A percentile compares a stretch with the other conserved stretches of the same genome.
Evolutionary conservation across 2,329 filamentous ascomycete genomes (phyloP).

Genomic region (Coleophoma crateriformis): DNA sequence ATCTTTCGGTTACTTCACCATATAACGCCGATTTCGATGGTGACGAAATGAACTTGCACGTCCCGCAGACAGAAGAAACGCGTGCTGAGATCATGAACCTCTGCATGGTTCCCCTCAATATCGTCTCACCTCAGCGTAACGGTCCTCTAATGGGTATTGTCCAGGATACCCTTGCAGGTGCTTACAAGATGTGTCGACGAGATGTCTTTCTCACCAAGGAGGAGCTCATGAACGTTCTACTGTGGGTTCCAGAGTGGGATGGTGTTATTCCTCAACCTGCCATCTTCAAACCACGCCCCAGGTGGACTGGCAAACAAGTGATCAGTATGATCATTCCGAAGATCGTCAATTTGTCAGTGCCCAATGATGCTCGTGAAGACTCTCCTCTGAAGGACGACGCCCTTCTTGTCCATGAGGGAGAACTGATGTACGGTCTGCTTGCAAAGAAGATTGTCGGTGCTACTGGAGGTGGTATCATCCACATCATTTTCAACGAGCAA

Average conservation of each 20-base stretch:
- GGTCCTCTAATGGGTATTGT: conserved; percentile 99
- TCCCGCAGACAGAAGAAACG: conserved; percentile 95
- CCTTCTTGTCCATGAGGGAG: conserved; percentile 76
- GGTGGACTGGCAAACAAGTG: conserved; percentile 98
- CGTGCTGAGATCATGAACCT: conserved; percentile 90
- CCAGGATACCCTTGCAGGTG: conserved; percentile 92
- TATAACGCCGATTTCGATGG: conserved; percentile 99
- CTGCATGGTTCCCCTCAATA: conserved; percentile 96
- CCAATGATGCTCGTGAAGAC: conserved; percentile 54
- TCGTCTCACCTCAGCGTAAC: conserved; percentile 96
- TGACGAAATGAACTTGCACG: conserved; percentile 99
- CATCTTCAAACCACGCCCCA: conserved; percentile 86
- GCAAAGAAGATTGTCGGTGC: conserved; percentile 95
- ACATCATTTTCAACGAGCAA: conserved; percentile 94
- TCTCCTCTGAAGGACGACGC: conserved; percentile 69
- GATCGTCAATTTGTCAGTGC: conserved; percentile 72
- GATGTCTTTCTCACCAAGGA: conserved; percentile 89
- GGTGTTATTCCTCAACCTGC: conserved; percentile 88
- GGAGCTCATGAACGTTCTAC: conserved; percentile 90
- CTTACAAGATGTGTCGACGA: conserved; percentile 92
- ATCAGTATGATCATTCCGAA: conserved; percentile 87
- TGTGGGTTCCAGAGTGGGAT: conserved; percentile 98
- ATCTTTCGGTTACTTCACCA: conserved; percentile 93
- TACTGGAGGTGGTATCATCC: conserved; percentile 82
- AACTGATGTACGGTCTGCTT: conserved; percentile 85